Percentiles rank a stretch among this genome's conserved stretches.
Conservation (phyloP, 1,284 basidiomycete species). For the Cystobasidium pallidum region DNA sequence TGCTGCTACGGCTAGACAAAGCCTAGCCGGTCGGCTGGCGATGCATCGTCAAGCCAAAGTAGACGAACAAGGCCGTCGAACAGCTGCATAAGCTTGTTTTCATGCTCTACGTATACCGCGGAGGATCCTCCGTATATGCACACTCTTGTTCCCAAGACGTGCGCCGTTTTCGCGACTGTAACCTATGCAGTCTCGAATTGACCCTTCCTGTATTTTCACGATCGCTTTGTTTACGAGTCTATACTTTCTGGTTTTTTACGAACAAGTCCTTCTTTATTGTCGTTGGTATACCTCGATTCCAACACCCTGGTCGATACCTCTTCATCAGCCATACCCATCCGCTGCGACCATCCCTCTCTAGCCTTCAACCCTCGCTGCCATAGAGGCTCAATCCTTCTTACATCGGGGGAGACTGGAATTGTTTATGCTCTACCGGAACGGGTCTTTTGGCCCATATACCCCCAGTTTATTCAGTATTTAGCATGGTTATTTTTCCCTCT, state of each 20-base stretch:
- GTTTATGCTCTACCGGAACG: no score
- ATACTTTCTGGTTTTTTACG: not conserved
- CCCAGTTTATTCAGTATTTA: conserved; percentile 5
- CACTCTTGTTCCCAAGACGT: no score
- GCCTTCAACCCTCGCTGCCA: not conserved
- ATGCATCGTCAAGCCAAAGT: conserved; percentile 37
- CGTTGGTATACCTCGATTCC: not conserved
- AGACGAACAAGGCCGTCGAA: conserved; percentile 40
- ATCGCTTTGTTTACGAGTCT: not conserved
- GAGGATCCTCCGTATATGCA: no score
- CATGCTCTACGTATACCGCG: no score
- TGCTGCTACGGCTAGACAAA: conserved; percentile 29
- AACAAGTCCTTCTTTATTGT: not conserved
- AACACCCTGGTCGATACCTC: not conserved
- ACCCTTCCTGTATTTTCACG: no score
- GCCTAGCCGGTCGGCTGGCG: conserved; percentile 29
- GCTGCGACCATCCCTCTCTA: no score
- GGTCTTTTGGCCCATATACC: not conserved
- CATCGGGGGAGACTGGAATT: no score
- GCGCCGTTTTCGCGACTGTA: conserved; percentile 12
- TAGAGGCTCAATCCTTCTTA: no score
- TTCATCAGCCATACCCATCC: no score
- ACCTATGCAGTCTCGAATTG: no score
- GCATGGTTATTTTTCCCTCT: not conserved
- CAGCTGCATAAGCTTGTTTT: conserved; percentile 5